Conservation (phyloP, 2,329 filamentous ascomycete genomes). For the Salinomyces thailandicus region DNA sequence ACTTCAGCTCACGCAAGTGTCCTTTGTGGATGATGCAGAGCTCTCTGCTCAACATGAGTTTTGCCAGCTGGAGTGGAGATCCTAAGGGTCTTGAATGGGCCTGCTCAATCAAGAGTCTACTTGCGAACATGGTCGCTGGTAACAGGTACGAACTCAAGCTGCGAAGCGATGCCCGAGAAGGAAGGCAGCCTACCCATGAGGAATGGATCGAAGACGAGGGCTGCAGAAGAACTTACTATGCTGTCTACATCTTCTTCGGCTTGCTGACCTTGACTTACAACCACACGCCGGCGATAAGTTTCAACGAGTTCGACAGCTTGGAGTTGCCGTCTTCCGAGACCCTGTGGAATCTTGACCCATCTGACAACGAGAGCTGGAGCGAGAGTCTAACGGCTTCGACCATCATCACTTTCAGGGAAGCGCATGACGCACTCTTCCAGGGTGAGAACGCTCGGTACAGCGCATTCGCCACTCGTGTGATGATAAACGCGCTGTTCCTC, state of each 20-base stretch:
- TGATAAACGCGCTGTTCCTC: constrained; percentile 97
- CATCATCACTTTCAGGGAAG: constrained; percentile 79
- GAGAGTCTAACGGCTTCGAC: constrained; percentile 63
- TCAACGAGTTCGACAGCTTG: constrained; percentile 93
- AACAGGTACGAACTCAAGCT: constrained; percentile 95
- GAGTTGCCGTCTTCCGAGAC: constrained; percentile 89
- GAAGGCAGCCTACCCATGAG: constrained; percentile 61
- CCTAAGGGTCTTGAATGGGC: constrained; percentile 97
- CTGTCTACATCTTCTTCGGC: constrained; percentile 98
- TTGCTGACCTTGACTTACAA: constrained; percentile 92
- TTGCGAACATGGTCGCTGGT: constrained; percentile 97
- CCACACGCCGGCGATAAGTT: constrained; percentile 93
- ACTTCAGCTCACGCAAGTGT: constrained; percentile 95
- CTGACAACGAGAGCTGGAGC: constrained; percentile 73
- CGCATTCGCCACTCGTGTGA: constrained; percentile 89
- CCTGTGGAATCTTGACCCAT: constrained; percentile 76
- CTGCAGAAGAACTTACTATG: constrained; percentile 92
- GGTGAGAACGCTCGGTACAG: constrained; percentile 86
- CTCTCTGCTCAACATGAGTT: constrained; percentile 94
- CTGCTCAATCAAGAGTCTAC: constrained; percentile 93
- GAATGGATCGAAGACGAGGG: constrained; percentile 98
- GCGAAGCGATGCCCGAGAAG: constrained; percentile 76
- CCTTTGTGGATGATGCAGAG: constrained; percentile 98
- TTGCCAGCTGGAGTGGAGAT: constrained; percentile 97
- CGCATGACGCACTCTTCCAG: constrained; percentile 91